Percentiles rank a stretch among this genome's conserved stretches.
phyloP scores from a whole-genome alignment of 1,284 basidiomycete species.

The Xerocomus subilludens region DNA sequence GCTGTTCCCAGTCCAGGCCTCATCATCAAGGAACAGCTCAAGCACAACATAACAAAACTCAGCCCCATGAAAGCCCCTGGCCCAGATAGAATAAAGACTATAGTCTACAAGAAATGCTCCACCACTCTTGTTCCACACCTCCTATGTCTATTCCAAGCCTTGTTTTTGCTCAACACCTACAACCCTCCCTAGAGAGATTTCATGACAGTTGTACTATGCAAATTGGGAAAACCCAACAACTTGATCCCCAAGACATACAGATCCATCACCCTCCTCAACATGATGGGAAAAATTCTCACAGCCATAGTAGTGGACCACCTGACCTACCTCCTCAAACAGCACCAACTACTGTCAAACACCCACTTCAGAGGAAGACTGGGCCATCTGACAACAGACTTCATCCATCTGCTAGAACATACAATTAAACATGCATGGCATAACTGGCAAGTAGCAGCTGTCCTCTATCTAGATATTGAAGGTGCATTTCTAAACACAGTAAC shows the following conservation, averaged over 20 bases:
- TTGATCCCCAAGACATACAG: background rate
- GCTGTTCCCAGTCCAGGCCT: background rate
- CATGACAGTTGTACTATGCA: background rate
- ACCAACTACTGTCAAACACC: background rate
- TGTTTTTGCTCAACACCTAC: background rate
- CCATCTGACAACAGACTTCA: background rate
- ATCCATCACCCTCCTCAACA: background rate
- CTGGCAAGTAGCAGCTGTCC: fast-evolving
- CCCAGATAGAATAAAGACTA: background rate
- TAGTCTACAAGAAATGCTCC: background rate
- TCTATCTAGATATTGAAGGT: slow-evolving; percentile 8
- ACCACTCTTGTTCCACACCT: background rate
- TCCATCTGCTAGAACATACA: background rate
- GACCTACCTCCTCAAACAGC: background rate
- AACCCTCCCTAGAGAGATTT: background rate
- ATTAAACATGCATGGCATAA: background rate
- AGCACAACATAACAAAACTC: background rate
- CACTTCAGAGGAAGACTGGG: background rate
- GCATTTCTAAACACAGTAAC: slow-evolving; percentile 50
- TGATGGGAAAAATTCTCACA: background rate
- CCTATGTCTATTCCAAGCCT: background rate
- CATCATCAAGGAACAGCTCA: background rate
- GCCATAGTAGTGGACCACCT: background rate
- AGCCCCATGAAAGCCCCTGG: background rate
- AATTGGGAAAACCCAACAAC: background rate